These are phyloP conservation scores for Podila horticola DNA, from an alignment of 192 early-diverging fungal species.

Conservation along the genomic window DNA sequence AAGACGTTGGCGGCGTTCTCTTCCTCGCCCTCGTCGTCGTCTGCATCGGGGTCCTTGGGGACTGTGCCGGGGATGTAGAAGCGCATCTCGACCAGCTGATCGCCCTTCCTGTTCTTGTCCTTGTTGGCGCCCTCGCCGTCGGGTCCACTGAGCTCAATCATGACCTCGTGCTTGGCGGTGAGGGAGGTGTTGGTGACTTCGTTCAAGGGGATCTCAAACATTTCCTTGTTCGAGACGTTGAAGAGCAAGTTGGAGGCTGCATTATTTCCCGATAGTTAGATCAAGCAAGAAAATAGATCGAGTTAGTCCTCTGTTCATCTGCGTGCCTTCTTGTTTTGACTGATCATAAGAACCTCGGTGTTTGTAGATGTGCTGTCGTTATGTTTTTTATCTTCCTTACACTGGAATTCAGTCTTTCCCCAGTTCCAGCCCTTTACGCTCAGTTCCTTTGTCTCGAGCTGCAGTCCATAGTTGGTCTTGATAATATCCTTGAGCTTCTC, in stretches of 20 bases:
- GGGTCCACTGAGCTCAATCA: conserved; percentile 86
- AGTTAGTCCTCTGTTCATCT: background rate
- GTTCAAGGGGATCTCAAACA: conserved; percentile 92
- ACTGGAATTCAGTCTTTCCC: conserved; percentile 89
- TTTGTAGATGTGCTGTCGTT: background rate
- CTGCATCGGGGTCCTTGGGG: conserved; percentile 51
- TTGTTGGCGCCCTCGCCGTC: conserved; percentile 58
- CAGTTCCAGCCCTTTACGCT: conserved; percentile 97
- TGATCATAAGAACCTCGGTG: background rate
- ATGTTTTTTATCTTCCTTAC: conserved; percentile 40
- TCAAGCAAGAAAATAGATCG: background rate
- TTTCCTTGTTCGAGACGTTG: conserved; percentile 81
- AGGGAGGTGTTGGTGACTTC: conserved; percentile 89
- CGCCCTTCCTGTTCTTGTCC: conserved; percentile 65
- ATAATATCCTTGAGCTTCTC: conserved; percentile 81
- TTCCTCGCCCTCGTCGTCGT: conserved; percentile 61
- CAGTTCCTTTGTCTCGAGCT: conserved; percentile 84
- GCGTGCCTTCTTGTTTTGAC: too few species aligned
- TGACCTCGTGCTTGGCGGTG: conserved; percentile 91
- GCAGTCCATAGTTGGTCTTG: conserved; percentile 76
- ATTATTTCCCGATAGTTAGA: background rate
- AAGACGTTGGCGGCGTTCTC: conserved; percentile 69
- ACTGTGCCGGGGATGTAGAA: conserved; percentile 92
- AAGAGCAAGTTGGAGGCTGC: conserved; percentile 76
- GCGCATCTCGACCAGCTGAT: conserved; percentile 90